phyloP scores from a whole-genome alignment of 306 rosid species.

The Quercus wislizeni region DNA sequence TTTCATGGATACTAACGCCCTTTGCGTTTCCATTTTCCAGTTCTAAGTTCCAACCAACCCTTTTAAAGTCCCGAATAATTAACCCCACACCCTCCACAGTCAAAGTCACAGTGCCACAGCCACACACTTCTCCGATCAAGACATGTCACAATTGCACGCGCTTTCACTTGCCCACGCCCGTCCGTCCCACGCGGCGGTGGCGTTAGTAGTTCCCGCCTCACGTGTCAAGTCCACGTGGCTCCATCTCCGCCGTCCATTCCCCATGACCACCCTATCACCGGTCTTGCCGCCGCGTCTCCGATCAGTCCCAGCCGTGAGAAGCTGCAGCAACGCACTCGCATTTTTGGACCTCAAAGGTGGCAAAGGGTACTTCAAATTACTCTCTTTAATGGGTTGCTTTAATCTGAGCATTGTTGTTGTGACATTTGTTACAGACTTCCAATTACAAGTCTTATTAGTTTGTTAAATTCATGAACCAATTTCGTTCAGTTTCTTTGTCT shows the following conservation, averaged over 20 bases:
- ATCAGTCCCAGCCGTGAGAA: constrained; percentile 23
- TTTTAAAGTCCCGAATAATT: no score
- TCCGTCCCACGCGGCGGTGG: constrained; percentile 1
- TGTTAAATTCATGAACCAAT: background rate
- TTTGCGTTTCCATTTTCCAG: no score
- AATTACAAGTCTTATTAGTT: background rate
- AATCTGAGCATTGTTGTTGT: background rate
- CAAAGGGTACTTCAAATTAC: constrained; percentile 47
- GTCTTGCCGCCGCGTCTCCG: constrained; percentile 34
- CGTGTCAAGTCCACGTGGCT: constrained; percentile 19
- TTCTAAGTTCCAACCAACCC: no score
- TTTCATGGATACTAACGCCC: constrained; percentile 20
- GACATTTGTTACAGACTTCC: background rate
- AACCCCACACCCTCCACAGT: background rate
- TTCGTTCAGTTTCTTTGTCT: background rate
- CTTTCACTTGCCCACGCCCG: constrained; percentile 25
- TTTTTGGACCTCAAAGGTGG: constrained; percentile 41
- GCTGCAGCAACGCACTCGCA: constrained; percentile 19
- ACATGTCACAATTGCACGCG: constrained; percentile 31
- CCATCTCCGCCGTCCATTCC: constrained; percentile 19
- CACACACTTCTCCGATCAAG: background rate
- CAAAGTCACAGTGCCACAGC: background rate
- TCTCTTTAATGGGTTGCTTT: background rate
- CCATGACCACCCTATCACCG: constrained; percentile 6
- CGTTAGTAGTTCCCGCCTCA: constrained; percentile 8